Percentiles rank a stretch among this genome's conserved stretches.
phyloP scores from a whole-genome alignment of 1,284 basidiomycete genomes.

The Irpex sp. region DNA sequence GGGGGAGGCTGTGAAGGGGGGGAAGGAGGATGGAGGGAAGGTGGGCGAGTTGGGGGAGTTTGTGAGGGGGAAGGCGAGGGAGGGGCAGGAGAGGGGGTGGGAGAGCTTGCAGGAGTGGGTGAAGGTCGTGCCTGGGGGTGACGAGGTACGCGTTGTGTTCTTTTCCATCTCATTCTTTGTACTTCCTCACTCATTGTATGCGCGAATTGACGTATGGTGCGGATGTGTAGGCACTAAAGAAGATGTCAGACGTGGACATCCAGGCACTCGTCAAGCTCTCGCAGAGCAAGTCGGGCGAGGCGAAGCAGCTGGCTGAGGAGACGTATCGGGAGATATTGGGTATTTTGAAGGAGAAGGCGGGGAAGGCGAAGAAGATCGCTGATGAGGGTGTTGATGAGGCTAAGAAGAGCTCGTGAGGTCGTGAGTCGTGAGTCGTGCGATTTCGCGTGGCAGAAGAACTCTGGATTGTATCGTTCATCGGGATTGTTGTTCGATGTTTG shows the following conservation, averaged over 20 bases:
- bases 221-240: constrained; percentile 20
- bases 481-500: too few relatives aligned
- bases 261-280: constrained; percentile 25
- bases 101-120: constrained; percentile 20
- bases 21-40: constrained; percentile 23
- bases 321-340: constrained; percentile 30
- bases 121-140: constrained; percentile 25
- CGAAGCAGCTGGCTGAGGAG: constrained; percentile 29
- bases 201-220: too few relatives aligned
- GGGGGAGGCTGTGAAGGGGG: constrained; percentile 22
- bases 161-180: background rate
- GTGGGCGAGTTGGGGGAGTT: constrained; percentile 26
- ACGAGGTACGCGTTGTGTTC: constrained; percentile 19
- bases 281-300: constrained; percentile 26
- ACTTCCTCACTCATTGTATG: background rate
- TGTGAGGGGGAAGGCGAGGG: constrained; percentile 23
- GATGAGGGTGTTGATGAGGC: constrained; percentile 23
- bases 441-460: too few relatives aligned
- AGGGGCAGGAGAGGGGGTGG: constrained; percentile 20
- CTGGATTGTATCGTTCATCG: too few relatives aligned
- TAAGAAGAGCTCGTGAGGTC: background rate
- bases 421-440: background rate
- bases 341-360: constrained; percentile 31
- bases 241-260: constrained; percentile 26
- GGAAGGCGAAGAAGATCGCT: constrained; percentile 28